Evolutionary conservation across 805 yeast species (phyloP).

Genomic region (Metschnikowia aberdeeniae): DNA sequence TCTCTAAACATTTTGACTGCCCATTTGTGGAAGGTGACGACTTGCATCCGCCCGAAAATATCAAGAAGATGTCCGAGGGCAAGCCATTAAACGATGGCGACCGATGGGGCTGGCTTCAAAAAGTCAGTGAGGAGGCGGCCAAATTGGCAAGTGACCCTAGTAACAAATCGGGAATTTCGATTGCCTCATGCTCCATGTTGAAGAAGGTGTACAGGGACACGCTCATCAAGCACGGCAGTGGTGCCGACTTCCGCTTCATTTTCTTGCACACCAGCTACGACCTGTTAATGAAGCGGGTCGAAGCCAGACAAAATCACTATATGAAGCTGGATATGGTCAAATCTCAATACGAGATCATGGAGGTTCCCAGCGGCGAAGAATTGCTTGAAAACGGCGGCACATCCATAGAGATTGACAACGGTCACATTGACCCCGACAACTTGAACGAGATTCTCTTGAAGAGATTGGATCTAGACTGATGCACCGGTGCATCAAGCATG

Average conservation of each 20-base stretch:
- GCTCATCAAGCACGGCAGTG: conserved; percentile 39
- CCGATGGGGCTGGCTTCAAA: conserved; percentile 82
- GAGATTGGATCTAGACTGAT: conserved; percentile 5
- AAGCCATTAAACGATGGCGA: conserved; percentile 85
- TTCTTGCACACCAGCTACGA: conserved; percentile 64
- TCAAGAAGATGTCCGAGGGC: conserved; percentile 79
- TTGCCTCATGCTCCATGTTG: conserved; percentile 84
- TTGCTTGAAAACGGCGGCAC: conserved; percentile 36
- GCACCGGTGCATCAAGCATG: background rate
- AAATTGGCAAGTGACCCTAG: conserved; percentile 27
- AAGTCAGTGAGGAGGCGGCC: conserved; percentile 43
- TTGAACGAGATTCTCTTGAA: conserved; percentile 20
- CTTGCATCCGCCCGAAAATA: conserved; percentile 65
- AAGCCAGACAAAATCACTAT: conserved; percentile 66
- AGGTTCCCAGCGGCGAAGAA: conserved; percentile 54
- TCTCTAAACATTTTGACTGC: conserved; percentile 45
- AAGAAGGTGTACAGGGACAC: conserved; percentile 68
- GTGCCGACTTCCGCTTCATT: conserved; percentile 50
- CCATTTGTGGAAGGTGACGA: conserved; percentile 83
- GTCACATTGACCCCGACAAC: conserved; percentile 5
- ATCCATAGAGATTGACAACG: conserved; percentile 17
- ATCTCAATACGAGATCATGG: conserved; percentile 72
- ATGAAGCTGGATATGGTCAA: conserved; percentile 85
- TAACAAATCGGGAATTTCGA: conserved; percentile 28
- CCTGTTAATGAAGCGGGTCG: conserved; percentile 58